Conservation (phyloP, 495 filamentous ascomycete species). For the Friedmanniomyces endolithicus region DNA sequence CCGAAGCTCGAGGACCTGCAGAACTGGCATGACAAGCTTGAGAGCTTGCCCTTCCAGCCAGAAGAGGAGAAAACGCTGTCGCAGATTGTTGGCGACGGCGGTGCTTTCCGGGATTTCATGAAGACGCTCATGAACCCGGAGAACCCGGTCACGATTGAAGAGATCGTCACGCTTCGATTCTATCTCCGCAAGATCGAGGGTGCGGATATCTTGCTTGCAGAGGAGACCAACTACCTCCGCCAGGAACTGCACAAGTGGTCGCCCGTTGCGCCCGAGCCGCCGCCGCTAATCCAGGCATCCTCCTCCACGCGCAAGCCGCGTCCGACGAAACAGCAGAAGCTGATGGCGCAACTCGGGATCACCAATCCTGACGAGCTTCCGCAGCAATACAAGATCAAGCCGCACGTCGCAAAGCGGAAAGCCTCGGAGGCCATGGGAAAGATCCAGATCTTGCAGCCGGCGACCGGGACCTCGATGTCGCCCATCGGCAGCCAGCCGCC, state of each 20-base stretch:
- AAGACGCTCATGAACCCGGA: constrained; percentile 65
- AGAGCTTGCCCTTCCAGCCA: constrained; percentile 78
- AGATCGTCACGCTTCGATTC: constrained; percentile 85
- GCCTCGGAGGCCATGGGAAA: constrained; percentile 4
- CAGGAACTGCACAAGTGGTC: constrained; percentile 94
- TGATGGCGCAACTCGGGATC: constrained; percentile 77
- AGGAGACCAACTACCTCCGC: constrained; percentile 94
- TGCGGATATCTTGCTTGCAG: constrained; percentile 81
- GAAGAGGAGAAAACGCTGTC: constrained; percentile 82
- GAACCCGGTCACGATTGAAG: constrained; percentile 60
- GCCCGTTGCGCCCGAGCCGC: constrained; percentile 75
- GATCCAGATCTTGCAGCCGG: constrained; percentile 14
- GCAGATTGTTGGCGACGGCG: constrained; percentile 72
- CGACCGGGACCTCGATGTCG: constrained; percentile 2
- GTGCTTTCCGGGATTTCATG: constrained; percentile 73
- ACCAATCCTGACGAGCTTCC: constrained; percentile 82
- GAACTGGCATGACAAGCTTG: constrained; percentile 77
- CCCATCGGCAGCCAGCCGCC: constrained; percentile 6
- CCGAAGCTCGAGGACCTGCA: constrained; percentile 89
- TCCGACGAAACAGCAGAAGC: constrained; percentile 93
- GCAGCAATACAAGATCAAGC: constrained; percentile 36
- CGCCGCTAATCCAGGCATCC: constrained; percentile 70
- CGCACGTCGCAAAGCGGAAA: constrained; percentile 16
- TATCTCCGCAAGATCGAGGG: constrained; percentile 97
- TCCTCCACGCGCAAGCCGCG: constrained; percentile 93